phyloP scores from a whole-genome alignment of 164 flowering plant genomes.

The Hamamelis virginiana region DNA sequence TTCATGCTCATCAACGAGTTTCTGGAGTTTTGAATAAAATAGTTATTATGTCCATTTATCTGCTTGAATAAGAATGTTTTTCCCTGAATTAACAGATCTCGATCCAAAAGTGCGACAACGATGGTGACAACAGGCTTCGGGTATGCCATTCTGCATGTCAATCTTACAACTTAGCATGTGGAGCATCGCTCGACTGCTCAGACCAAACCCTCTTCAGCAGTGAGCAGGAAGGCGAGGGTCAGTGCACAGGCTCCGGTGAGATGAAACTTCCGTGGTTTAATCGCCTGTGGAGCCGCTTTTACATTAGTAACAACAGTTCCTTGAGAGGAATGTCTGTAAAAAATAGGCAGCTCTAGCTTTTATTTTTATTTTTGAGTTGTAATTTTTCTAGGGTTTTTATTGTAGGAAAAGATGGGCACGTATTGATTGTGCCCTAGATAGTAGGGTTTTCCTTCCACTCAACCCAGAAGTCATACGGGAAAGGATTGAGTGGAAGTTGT shows the following conservation, averaged over 20 bases:
- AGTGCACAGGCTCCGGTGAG: constrained; percentile 87
- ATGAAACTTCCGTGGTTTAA: constrained; percentile 56
- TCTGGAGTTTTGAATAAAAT: too few species aligned
- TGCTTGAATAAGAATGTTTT: neutral
- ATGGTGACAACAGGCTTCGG: constrained; percentile 91
- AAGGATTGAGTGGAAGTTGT: constrained; percentile 34
- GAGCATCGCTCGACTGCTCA: constrained; percentile 93
- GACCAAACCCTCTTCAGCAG: constrained; percentile 94
- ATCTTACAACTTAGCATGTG: constrained; percentile 88
- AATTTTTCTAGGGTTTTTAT: constrained; percentile 36
- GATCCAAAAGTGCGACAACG: constrained; percentile 89
- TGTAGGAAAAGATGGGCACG: constrained; percentile 29
- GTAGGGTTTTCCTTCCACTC: constrained; percentile 34
- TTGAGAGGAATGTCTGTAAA: constrained; percentile 45
- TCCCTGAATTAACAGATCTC: constrained; percentile 61
- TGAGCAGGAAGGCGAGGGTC: constrained; percentile 71
- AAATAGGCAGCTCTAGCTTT: constrained; percentile 36
- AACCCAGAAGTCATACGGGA: constrained; percentile 28
- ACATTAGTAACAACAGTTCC: constrained; percentile 22
- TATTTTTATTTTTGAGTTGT: constrained; percentile 23
- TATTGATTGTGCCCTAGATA: constrained; percentile 25
- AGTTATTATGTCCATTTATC: neutral
- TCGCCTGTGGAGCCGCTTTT: constrained; percentile 36
- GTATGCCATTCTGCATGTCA: constrained; percentile 95
- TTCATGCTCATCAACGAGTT: too few species aligned